Base-by-base conservation (phyloP, 2,329 filamentous ascomycete genomes). In the Cytospora chrysosperma region DNA sequence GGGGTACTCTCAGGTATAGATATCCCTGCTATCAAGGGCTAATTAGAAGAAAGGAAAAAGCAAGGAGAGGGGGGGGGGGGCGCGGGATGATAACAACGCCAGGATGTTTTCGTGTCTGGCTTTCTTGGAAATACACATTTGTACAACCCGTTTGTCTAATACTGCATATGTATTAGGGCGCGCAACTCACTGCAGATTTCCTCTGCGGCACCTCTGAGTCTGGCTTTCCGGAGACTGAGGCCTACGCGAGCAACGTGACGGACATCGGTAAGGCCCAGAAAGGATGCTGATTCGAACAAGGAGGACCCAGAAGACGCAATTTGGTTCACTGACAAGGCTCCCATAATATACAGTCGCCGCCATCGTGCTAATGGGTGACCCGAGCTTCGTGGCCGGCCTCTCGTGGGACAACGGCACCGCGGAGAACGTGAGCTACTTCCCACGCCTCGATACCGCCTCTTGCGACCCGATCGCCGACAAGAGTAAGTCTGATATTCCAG, bases 321-420 rank as follows among this genome's bases (percentile, higher is more conserved):
- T n/a, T n/a, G n/a, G n/a, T n/a, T n/a, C n/a, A n/a, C n/a, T n/a
- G n/a, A n/a, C n/a, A n/a, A n/a, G n/a, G n/a, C n/a, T n/a, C n/a
- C n/a, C 2, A 12, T 34, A 10, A 21, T 5, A 8, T 13, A n/a
- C 58, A 79, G 77, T 80, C 47, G 74, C 78, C 61, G 77, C 77
- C 28, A 71, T 78, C 63, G 67, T 76, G 52, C 66, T 78, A 58
- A 77, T 78, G 57, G 78, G 78, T 54, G 77, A 80, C 70, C 78
- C 78, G 24, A 75, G 51, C 15, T 61, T 61, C n/a, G 59, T 61
- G 5, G 50, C 50, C 21, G 40, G 15, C 17, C 59, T 56, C 26
- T 12, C 59, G 7, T 61, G 59, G 59, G 59, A 61, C 52, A 37
- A 40, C 17, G 59, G 59, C 7, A 61, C 59, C 12, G 59, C 59